Percentiles rank a stretch among this genome's conserved stretches.
These are phyloP conservation scores for Sclerotinia trifoliorum DNA, from an alignment of 2,329 filamentous ascomycete genomes.

Conservation along the genomic window DNA sequence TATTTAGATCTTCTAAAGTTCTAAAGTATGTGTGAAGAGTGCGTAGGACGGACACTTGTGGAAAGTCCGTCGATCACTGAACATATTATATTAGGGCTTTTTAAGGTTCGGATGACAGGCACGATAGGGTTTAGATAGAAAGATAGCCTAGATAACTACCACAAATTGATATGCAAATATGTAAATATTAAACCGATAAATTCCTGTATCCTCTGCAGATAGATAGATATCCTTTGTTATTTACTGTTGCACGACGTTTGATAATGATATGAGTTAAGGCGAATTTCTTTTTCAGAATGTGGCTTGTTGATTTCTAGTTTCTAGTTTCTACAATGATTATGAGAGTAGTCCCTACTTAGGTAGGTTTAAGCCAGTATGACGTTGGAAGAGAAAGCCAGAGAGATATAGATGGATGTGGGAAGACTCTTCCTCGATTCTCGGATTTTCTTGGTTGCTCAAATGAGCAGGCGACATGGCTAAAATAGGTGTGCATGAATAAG, in stretches of 20 bases:
- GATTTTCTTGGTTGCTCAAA: not conserved
- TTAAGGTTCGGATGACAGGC: not conserved
- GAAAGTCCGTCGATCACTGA: conserved; percentile 11
- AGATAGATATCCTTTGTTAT: too few species aligned
- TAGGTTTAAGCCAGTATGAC: not conserved
- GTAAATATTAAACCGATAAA: not conserved
- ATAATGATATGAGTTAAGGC: not conserved
- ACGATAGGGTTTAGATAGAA: not conserved
- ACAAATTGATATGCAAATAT: not conserved
- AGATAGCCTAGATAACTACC: not conserved
- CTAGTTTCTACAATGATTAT: not conserved
- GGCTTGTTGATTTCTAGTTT: not conserved
- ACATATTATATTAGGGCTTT: not conserved
- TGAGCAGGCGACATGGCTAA: not conserved
- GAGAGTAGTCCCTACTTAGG: too few species aligned
- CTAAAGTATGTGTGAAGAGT: conserved; percentile 1
- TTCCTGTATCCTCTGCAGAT: not conserved
- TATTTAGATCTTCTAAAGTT: not conserved
- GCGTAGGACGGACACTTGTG: conserved; percentile 7
- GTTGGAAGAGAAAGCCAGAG: not conserved
- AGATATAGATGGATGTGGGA: too few species aligned
- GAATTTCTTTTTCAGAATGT: not conserved
- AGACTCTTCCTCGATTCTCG: not conserved
- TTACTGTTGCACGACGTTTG: not conserved
- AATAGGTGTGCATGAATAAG: not conserved